Evolutionary conservation across 2,329 filamentous ascomycete genomes (phyloP).

Genomic region (Penicillium sp.): DNA sequence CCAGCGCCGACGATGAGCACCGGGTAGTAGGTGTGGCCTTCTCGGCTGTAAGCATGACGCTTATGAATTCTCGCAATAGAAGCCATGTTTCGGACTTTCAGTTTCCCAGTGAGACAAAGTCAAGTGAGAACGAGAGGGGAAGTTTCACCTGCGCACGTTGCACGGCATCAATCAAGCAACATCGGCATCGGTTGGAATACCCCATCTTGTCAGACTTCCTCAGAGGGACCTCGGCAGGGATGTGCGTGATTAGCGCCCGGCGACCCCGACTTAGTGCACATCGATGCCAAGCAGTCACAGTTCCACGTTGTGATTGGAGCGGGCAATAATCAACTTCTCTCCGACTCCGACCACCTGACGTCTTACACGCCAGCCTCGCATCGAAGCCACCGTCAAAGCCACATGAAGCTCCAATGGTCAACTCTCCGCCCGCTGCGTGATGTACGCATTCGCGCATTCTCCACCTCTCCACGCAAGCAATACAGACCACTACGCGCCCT

Average conservation of each 20-base stretch:
- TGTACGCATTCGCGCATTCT: neutral
- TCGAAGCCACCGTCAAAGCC: neutral
- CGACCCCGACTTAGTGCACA: no score
- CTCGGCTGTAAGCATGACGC: slow-evolving; percentile 39
- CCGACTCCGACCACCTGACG: no score
- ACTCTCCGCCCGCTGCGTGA: slow-evolving; percentile 4
- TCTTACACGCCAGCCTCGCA: no score
- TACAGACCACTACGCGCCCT: slow-evolving; percentile 34
- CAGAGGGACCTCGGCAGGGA: no score
- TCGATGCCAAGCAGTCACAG: no score
- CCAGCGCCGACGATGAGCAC: slow-evolving; percentile 63
- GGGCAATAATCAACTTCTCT: no score
- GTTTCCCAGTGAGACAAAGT: neutral
- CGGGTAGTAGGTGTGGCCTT: slow-evolving; percentile 49
- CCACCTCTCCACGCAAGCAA: slow-evolving; percentile 5
- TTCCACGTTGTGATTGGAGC: no score
- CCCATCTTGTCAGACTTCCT: no score
- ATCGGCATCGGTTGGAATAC: no score
- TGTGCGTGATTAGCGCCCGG: no score
- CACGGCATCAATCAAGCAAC: no score
- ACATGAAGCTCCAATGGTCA: slow-evolving; percentile 33
- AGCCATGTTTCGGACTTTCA: slow-evolving; percentile 21
- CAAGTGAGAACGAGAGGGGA: neutral
- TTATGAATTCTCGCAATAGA: slow-evolving; percentile 40
- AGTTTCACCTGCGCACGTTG: no score